A percentile compares a stretch with the other conserved stretches of the same genome.
Conservation (phyloP, 192 early-diverging fungal species). For the Rhizophlyctis rosea region DNA sequence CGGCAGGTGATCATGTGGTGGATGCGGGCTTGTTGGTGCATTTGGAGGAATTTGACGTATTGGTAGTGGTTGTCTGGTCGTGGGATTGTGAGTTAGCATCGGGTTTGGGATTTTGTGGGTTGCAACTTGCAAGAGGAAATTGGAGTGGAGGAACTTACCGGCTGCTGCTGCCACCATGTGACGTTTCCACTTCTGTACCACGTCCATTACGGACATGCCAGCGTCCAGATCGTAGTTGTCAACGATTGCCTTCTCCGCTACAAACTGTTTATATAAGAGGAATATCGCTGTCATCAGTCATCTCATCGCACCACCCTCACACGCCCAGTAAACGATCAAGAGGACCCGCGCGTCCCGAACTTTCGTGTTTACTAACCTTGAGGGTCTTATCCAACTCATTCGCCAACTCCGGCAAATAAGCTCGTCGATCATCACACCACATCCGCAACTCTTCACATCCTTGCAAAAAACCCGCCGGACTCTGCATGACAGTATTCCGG, state of each 20-base stretch:
- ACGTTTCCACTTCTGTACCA: slow-evolving; percentile 2
- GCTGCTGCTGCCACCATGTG: slow-evolving; percentile 21
- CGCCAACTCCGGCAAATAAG: slow-evolving; percentile 23
- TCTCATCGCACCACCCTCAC: not conserved
- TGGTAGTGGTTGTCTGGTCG: not conserved
- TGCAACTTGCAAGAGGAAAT: not conserved
- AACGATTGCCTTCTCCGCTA: slow-evolving; percentile 10
- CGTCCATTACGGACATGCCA: slow-evolving; percentile 17
- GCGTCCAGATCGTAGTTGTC: slow-evolving; percentile 5
- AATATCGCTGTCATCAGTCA: not conserved
- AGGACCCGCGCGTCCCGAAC: not conserved
- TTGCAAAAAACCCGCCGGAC: slow-evolving; percentile 15
- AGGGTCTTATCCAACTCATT: slow-evolving; percentile 24
- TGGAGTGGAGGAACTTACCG: slow-evolving; percentile 13
- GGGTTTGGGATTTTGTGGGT: not conserved
- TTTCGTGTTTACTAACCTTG: slow-evolving; percentile 8
- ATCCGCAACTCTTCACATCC: slow-evolving; percentile 23
- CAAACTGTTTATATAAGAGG: slow-evolving; percentile 5
- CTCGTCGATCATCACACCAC: slow-evolving; percentile 32
- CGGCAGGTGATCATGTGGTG: no score
- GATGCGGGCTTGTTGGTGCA: not conserved
- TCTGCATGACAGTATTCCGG: slow-evolving; percentile 13
- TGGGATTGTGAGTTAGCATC: not conserved
- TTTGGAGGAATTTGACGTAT: not conserved
- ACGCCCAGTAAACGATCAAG: not conserved